phyloP scores from a whole-genome alignment of 2,329 filamentous ascomycete species.

The Monilinia polystroma region DNA sequence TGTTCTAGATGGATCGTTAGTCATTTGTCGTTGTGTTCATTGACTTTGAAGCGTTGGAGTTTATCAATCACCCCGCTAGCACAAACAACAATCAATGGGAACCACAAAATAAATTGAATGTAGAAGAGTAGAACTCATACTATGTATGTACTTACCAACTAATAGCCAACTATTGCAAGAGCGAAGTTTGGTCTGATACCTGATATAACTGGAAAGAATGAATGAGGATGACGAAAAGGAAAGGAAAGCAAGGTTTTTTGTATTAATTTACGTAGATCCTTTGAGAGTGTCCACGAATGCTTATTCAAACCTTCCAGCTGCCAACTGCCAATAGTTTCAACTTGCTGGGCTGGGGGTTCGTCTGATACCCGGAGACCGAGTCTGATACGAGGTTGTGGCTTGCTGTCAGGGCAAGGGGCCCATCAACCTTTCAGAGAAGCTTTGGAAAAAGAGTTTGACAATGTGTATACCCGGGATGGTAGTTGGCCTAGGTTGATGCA shows the following conservation, averaged over 20 bases:
- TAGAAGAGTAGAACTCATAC: not conserved
- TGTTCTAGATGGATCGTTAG: constrained; percentile 13
- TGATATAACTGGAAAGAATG: constrained; percentile 1
- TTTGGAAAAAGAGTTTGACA: not conserved
- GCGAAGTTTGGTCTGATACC: not conserved
- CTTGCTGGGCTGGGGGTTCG: not conserved
- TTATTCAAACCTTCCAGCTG: not conserved
- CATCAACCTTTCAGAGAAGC: constrained; percentile 1
- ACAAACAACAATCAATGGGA: not conserved
- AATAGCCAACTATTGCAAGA: not conserved
- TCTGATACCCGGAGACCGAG: constrained; percentile 2
- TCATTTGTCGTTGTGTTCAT: not conserved
- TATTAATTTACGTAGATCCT: constrained; percentile 4
- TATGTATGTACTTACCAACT: not conserved
- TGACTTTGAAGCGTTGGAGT: not conserved
- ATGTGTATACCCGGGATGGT: not conserved
- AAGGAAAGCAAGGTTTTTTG: not conserved
- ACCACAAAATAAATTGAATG: not conserved
- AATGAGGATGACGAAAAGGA: not conserved
- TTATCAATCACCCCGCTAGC: not conserved
- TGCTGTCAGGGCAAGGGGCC: constrained; percentile 11
- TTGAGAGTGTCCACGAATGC: not conserved
- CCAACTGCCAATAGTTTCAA: not conserved
- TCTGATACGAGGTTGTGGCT: constrained; percentile 16
- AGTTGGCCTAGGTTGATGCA: not conserved